Evolutionary conservation across 2,329 filamentous ascomycete genomes (phyloP).

Genomic region (Diaporthe australafricana): DNA sequence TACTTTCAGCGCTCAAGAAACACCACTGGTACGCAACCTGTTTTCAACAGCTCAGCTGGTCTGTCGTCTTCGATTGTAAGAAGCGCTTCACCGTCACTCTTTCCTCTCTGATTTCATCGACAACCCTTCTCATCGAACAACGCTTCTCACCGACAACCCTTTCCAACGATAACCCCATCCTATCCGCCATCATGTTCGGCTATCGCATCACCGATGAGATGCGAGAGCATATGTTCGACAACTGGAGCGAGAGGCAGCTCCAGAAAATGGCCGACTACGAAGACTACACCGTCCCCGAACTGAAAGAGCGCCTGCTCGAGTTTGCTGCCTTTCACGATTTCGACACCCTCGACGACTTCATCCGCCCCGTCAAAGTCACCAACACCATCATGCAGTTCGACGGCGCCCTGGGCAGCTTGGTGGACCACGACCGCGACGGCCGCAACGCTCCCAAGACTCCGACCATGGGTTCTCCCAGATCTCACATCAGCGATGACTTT

Average conservation of each 20-base stretch:
- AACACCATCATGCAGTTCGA: not conserved
- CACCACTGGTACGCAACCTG: too few species aligned
- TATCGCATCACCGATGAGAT: not conserved
- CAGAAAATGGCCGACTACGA: not conserved
- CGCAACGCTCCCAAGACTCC: not conserved
- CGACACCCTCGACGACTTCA: not conserved
- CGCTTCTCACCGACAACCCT: not conserved
- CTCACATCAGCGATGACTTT: not conserved
- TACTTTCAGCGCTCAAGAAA: not conserved
- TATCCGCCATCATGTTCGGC: not conserved
- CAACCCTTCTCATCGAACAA: not conserved
- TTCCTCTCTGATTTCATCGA: not conserved
- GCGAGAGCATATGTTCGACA: slow-evolving; percentile 3
- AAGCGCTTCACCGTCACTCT: not conserved
- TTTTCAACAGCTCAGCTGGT: too few species aligned
- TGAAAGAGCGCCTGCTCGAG: not conserved
- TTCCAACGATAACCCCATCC: too few species aligned
- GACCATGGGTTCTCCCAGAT: not conserved
- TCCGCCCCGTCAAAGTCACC: not conserved
- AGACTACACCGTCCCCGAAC: not conserved
- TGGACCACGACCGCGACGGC: not conserved
- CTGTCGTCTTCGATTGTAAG: not conserved
- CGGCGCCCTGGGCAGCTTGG: not conserved
- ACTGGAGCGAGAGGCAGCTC: not conserved
- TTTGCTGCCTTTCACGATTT: not conserved